Evolutionary conservation across 2,329 filamentous ascomycete genomes (phyloP), one percentile per base, ranked within the genome.

Genomic region (Ceratocystis variospora): DNA sequence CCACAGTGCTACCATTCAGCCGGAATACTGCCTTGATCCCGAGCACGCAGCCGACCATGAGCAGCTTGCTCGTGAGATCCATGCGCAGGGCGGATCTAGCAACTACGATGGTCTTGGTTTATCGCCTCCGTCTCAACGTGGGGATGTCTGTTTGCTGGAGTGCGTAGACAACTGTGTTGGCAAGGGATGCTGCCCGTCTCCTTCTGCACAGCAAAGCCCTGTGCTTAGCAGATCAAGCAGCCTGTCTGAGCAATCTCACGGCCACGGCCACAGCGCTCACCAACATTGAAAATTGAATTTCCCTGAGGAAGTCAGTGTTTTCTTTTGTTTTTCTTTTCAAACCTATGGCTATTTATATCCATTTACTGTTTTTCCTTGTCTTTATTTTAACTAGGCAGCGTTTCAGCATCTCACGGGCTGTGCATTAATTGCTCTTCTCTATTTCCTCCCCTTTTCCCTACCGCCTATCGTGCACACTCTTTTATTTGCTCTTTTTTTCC

Each of bases 1-100:
- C 70, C 94, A 99, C 78, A 95, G 89, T 46, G 93, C 91, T 45
- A 99, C 94, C 12, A 97, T 99, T 71, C 94, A 99, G 76, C 94
- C 94, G 5, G 94, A 99, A 75, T 99, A 87, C 71, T 85, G 83
- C 69, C 74, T 83, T 31, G 83, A 83, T 70, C 72, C 76, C 50
- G 74, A 75, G 63, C 80, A 79, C 69, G 73, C 72, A 66, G 76
- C 77, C 48, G 70, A 73, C 15, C 74, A 75, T 2, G 75, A 77
- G 63, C 73, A 73, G 17, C 73, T 75, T 3, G 75, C 76, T 61
- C 73, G 73, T 37, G 72, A 74, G 5, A 73, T 72, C 25, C 70
- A 76, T 44, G 68, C 72, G 4, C 70, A 77, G 41, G 66, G 79
- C 66, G 77, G 76, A 8, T 68, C 68, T 0, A 67, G 57, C 63